phyloP scores from a whole-genome alignment of 2,329 filamentous ascomycete species.

The Trichoderma endophyticum region DNA sequence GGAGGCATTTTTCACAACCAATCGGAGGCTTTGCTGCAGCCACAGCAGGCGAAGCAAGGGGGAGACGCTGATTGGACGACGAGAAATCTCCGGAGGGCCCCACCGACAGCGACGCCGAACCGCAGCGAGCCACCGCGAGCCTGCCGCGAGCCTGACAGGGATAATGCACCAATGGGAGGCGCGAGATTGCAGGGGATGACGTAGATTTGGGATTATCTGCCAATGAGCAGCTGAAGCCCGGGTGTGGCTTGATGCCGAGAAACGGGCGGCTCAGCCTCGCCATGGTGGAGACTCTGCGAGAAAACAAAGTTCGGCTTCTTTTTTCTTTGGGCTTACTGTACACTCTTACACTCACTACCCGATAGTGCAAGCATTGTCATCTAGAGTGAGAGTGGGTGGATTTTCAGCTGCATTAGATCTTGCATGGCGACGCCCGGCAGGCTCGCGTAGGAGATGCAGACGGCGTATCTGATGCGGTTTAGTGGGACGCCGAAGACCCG shows the following conservation, averaged over 20 bases:
- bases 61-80: background rate
- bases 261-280: conserved; percentile 6
- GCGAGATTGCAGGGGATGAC: background rate
- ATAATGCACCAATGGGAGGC: background rate
- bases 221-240: background rate
- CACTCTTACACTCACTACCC: no score
- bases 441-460: background rate
- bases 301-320: background rate
- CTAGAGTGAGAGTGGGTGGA: background rate
- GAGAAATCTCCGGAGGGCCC: background rate
- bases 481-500: background rate
- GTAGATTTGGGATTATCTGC: background rate
- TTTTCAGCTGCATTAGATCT: background rate
- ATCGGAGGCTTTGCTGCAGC: background rate
- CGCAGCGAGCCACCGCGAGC: background rate
- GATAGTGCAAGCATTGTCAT: background rate
- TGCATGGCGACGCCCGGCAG: background rate
- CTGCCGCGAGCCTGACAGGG: background rate
- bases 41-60: no score
- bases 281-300: background rate
- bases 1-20: background rate
- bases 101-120: background rate
- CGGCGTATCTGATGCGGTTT: background rate
- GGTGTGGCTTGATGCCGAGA: conserved; percentile 15
- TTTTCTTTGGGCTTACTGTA: background rate